phyloP scores from a whole-genome alignment of 495 filamentous ascomycete genomes.

The Melanomma pulvis-pyrius region DNA sequence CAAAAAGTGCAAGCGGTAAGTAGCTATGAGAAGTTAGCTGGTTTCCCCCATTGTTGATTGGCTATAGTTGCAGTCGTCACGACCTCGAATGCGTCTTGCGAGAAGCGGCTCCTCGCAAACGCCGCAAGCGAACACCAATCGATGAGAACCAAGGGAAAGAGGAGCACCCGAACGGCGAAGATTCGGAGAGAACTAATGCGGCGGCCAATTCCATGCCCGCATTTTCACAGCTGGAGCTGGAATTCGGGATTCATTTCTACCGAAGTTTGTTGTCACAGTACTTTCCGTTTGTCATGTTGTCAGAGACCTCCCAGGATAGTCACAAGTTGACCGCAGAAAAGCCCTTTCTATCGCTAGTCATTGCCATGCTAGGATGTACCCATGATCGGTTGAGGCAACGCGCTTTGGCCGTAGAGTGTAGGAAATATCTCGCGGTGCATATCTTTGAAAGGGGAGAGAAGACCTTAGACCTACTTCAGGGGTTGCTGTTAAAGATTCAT shows the following conservation, averaged over 20 bases:
- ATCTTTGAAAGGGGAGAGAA: slow-evolving; percentile 7
- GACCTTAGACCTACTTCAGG: slow-evolving; percentile 14
- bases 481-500: slow-evolving; percentile 11
- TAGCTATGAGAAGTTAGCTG: neutral
- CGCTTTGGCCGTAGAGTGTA: slow-evolving; percentile 1
- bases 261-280: slow-evolving; percentile 1
- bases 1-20: slow-evolving; percentile 23
- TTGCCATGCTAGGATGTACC: slow-evolving; percentile 24
- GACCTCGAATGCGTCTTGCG: slow-evolving; percentile 1
- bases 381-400: slow-evolving; percentile 8
- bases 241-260: slow-evolving; percentile 1
- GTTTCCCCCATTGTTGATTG: neutral
- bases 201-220: neutral
- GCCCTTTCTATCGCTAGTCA: slow-evolving; percentile 19
- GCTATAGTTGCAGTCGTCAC: neutral
- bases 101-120: neutral
- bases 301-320: neutral
- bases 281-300: slow-evolving; percentile 18
- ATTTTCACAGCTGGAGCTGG: neutral
- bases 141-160: neutral
- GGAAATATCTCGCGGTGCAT: slow-evolving; percentile 1
- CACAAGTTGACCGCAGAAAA: neutral
- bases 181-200: neutral
- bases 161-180: neutral
- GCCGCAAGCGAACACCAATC: neutral